phyloP scores from a whole-genome alignment of 1,139 yeast species.

The Pichia kudriavzevii region DNA sequence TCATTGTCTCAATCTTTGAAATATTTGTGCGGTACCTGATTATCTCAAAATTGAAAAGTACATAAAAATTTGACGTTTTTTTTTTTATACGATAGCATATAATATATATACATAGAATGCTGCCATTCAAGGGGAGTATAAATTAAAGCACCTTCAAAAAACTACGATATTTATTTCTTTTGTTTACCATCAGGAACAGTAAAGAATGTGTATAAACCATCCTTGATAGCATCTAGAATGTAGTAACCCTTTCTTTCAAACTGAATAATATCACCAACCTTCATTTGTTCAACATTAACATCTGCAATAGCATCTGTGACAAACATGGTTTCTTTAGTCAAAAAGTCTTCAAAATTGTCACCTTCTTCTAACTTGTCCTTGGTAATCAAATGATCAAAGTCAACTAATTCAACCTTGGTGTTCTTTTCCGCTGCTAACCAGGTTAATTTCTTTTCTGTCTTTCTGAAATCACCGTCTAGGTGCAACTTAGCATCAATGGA shows the following conservation, averaged over 20 bases:
- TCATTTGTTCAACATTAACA: constrained; percentile 63
- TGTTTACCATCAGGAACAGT: constrained; percentile 97
- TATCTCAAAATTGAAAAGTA: constrained; percentile 23
- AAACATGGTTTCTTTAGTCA: constrained; percentile 86
- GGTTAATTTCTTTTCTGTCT: constrained; percentile 89
- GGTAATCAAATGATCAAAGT: constrained; percentile 91
- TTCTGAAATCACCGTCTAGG: constrained; percentile 95
- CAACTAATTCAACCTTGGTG: constrained; percentile 71
- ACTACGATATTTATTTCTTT: constrained; percentile 28
- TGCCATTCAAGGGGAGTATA: no score
- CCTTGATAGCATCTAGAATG: constrained; percentile 64
- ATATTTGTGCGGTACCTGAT: constrained; percentile 50
- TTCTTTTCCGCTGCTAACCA: constrained; percentile 85
- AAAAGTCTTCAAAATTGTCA: constrained; percentile 87
- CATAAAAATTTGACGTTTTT: neutral
- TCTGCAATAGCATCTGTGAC: constrained; percentile 75
- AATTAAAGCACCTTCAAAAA: constrained; percentile 1
- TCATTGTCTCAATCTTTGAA: constrained; percentile 59
- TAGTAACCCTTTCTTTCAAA: constrained; percentile 97
- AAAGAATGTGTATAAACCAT: constrained; percentile 69
- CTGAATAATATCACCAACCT: constrained; percentile 84
- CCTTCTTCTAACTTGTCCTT: constrained; percentile 95
- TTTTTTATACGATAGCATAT: neutral
- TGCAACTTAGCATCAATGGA: constrained; percentile 74
- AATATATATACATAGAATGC: neutral